Base-by-base conservation (phyloP, 2,329 filamentous ascomycete genomes). In the Pseudonectria foliicola region DNA sequence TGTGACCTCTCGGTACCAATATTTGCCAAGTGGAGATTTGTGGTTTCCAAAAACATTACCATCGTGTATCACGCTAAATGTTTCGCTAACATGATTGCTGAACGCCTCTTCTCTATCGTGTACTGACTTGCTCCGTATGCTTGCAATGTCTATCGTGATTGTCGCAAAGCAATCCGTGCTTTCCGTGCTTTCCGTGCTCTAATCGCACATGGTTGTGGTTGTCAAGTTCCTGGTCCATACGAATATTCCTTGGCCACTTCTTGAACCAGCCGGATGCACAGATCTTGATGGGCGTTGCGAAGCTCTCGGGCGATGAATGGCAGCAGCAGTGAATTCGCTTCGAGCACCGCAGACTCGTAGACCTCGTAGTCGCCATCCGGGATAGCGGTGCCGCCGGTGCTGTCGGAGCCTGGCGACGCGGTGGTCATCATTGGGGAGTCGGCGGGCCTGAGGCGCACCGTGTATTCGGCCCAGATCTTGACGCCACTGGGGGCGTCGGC, bases 401-500 rank as follows among this genome's bases (percentile, higher is more conserved):
- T 56, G 16, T 46, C 45, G 13, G 49, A 51, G 13, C 46, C 50
- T 11, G 44, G 48, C 12, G 52, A 49, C 10, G 49, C 49, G 32
- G 44, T 43, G 13, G 49, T 37, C 28, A 37, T n/a, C n/a, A n/a
- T n/a, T n/a, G n/a, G 8, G 5, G 18, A 21, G 18, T 21, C 38
- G 30, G 28, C 38, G 30, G 28, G 42, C 31, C 42, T 50, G 36
- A 37, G 44, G 32, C 46, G 51, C 31, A 60, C 55, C 27, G 37
- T 45, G 43, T 56, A 62, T 42, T 60, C 57, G 27, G 49, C 62
- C 54, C 67, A 61, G 34, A 70, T 60, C 12, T 55, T 53, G 14
- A 70, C 64, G 25, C 66, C 66, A 15, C 55, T 64, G 3, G 60
- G 54, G 4, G 66, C 65, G 27, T 63, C 54, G 31, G 63, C 66